Evolutionary conservation across 176 grass and related monocot genomes (phyloP), one percentile per base, ranked within the genome.

Genomic region (Avena insularis): DNA sequence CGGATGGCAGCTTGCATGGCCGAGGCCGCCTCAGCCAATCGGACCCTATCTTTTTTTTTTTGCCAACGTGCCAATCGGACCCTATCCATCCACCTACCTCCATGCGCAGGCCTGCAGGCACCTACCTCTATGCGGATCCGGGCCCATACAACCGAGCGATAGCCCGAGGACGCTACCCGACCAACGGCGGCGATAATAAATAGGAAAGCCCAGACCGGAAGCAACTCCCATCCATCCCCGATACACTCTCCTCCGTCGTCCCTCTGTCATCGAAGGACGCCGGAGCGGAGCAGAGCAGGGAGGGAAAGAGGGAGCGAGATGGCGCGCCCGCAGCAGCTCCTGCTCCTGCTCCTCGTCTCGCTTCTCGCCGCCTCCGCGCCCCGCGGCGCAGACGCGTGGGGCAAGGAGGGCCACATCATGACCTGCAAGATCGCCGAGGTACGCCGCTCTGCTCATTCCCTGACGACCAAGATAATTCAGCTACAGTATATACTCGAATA

Each of bases 371-470:
- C 77, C 51, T 80, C 81, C n/a, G 73, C 73, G 33, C 87, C 87
- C 29, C 80, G 20, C 48, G 8, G 33, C 5, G 48, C 87, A 8
- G 71, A 88, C 74, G 93, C 89, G 1, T 98, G 96, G 96, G 96
- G 96, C 61, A 98, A 98, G 86, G 87, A 98, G 83, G 93, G 96
- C 33, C 96, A 98, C 79, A 94, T 90, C 92, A 96, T 98, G 90
- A 85, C 92, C 79, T 96, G 96, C 93, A 92, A 96, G 75, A 93
- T 98, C 47, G 92, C 96, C 21, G 93, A 96, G 96, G 96, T 95
- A 60, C 5, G 36, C 36, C 25, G 8, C 13, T 4, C 70, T 63
- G 63, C 45, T 66, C 63, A 12, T 4, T 61, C 58, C 57, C 20
- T 56, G 36, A 38, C 36, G 7, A 5, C 56, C 6, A 12, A 35